Evolutionary conservation across 208 protist genomes (phyloP).

Genomic region (Strigomonas oncopelti): DNA sequence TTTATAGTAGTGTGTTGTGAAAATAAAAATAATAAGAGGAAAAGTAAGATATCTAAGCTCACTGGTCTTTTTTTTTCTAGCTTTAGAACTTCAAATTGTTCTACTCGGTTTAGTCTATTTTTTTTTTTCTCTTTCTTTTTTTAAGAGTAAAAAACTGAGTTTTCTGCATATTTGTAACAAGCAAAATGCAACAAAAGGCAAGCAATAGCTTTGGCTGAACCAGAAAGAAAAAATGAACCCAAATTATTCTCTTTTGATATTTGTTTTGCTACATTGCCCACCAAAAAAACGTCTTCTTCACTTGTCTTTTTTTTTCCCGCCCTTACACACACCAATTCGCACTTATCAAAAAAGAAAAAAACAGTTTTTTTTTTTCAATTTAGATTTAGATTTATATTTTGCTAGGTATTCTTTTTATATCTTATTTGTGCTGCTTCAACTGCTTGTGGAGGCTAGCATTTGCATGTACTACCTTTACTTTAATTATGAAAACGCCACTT

Average conservation of each 20-base stretch:
- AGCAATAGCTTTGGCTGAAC: neutral
- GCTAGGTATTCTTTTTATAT: too few species aligned
- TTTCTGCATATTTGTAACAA: conserved; percentile 1
- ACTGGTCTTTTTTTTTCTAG: conserved; percentile 13
- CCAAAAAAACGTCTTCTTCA: neutral
- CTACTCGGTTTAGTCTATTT: conserved; percentile 10
- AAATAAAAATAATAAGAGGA: conserved; percentile 17
- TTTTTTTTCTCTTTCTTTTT: conserved; percentile 9
- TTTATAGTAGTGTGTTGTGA: neutral
- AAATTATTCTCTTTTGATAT: conserved; percentile 15
- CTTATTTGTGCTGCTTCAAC: too few species aligned
- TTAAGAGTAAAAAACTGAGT: conserved; percentile 4
- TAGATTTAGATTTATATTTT: neutral
- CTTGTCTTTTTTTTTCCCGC: neutral
- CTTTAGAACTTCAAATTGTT: conserved; percentile 13
- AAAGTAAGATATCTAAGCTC: neutral
- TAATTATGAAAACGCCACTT: too few species aligned
- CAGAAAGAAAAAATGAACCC: too few species aligned
- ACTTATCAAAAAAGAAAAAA: conserved; percentile 2
- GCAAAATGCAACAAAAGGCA: neutral
- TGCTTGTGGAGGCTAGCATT: too few species aligned
- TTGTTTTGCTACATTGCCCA: conserved; percentile 5
- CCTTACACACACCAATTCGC: neutral
- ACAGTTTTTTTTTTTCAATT: neutral
- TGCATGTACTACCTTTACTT: too few species aligned